phyloP scores from a whole-genome alignment of 495 filamentous ascomycete genomes.

The Penicillium cosmopolitanum region DNA sequence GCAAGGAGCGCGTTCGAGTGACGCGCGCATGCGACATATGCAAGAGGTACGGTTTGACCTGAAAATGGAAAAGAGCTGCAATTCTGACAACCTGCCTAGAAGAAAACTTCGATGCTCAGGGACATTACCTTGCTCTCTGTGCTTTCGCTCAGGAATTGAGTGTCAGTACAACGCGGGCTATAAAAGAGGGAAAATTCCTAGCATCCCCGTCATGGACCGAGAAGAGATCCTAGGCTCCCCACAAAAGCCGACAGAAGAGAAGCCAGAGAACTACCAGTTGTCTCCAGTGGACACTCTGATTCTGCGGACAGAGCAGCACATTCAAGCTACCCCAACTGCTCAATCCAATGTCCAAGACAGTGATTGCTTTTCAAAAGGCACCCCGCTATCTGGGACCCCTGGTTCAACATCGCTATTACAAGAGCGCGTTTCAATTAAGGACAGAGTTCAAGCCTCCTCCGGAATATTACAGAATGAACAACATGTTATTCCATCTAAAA shows the following conservation, averaged over 20 bases:
- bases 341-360: neutral
- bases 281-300: neutral
- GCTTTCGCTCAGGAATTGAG: constrained; percentile 17
- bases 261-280: neutral
- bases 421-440: neutral
- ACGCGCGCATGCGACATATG: constrained; percentile 41
- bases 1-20: constrained; percentile 31
- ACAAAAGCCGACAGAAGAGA: neutral
- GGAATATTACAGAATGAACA: neutral
- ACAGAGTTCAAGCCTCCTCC: neutral
- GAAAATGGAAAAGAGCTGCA: neutral
- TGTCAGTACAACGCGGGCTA: constrained; percentile 33
- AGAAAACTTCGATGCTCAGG: constrained; percentile 40
- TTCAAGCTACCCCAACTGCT: neutral
- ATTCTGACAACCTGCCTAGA: constrained; percentile 12
- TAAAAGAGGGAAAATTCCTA: constrained; percentile 28
- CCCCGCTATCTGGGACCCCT: neutral
- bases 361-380: neutral
- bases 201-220: constrained; percentile 14
- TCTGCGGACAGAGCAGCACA: neutral
- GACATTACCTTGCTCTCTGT: constrained; percentile 30
- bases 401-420: neutral
- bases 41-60: constrained; percentile 27
- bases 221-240: neutral
- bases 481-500: constrained; percentile 15